Conservation (phyloP, 306 rosid species). For the Malus sylvestris region DNA sequence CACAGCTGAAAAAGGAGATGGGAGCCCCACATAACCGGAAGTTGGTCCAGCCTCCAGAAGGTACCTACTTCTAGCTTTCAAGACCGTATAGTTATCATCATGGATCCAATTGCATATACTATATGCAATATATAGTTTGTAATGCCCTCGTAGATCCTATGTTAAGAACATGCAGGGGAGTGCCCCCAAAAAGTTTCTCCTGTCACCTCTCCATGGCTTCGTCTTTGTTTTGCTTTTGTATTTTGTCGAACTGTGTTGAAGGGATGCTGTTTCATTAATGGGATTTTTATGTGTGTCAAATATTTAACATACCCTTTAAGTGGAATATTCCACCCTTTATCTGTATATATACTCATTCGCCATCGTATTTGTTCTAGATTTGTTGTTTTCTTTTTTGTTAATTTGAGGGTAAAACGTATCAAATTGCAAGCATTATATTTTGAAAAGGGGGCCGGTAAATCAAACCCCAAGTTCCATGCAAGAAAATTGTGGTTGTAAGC, state of each 20-base stretch:
- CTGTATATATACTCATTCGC: constrained; percentile 1
- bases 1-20: constrained; percentile 99
- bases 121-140: constrained; percentile 71
- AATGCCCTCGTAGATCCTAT: constrained; percentile 60
- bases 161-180: constrained; percentile 52
- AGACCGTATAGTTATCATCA: constrained; percentile 29
- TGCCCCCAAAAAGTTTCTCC: constrained; percentile 40
- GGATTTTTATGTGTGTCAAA: constrained; percentile 47
- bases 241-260: constrained; percentile 53
- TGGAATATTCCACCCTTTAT: constrained; percentile 20
- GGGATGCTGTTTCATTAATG: constrained; percentile 55
- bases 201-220: constrained; percentile 43
- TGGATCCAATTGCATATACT: constrained; percentile 48
- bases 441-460: not conserved
- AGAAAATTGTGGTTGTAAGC: not conserved
- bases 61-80: constrained; percentile 82
- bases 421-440: not conserved
- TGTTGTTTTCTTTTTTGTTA: not conserved
- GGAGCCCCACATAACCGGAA: constrained; percentile 88
- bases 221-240: constrained; percentile 35
- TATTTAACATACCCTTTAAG: constrained; percentile 30
- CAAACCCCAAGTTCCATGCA: not conserved
- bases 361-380: not conserved
- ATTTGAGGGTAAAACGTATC: not conserved
- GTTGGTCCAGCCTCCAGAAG: constrained; percentile 99